Base-by-base conservation (phyloP, 202 grass and related monocot genomes). In the Brachypodium distachyon region DNA sequence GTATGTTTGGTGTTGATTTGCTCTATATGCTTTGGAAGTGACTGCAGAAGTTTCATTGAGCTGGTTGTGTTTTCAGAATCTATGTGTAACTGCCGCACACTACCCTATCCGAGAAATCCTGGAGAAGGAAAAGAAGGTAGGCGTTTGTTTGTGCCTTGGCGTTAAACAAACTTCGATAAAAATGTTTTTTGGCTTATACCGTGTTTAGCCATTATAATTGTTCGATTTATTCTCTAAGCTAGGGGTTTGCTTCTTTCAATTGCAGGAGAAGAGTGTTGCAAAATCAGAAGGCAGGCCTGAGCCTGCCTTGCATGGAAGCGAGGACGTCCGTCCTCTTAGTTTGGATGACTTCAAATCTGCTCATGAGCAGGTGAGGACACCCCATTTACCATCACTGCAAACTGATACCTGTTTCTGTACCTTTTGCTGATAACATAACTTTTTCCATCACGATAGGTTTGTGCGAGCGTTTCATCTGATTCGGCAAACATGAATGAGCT, bases 71-170 rank as follows among this genome's bases (percentile, higher is more conserved):
- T 86, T 67, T 42, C 76, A 99, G 96, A 99, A 99, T 93, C 80
- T 99, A 19, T 99, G 92, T 8, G 91, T 99, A 16, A 99, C 96
- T 3, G 96, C 96, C 40, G 96, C 96, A 7, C 91, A 99, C 87
- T 96, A 91, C 25, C 92, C 96, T 31, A 99, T 99, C 73, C 80
- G 96, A 81, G 92, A 96, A 88, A 90, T 99, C 85, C 77, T 99
- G 39, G 92, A 99, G 70, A 99, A 99, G 77, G 96, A 99, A 91
- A 99, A 99, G 71, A 99, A 96, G 92, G 96, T 99, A 72, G 32
- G 62, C 72, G 41, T 43, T 16, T 65, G 16, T 11, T 58, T 75
- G 52, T 67, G 50, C 36, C 26, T 55, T 55, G 34, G 16, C 29
- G 49, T 78, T 8, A 67, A 67, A 52, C n/a, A 14, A 5, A 32